Conservation (phyloP, 116 monocot genomes). For the Posidonia oceanica region DNA sequence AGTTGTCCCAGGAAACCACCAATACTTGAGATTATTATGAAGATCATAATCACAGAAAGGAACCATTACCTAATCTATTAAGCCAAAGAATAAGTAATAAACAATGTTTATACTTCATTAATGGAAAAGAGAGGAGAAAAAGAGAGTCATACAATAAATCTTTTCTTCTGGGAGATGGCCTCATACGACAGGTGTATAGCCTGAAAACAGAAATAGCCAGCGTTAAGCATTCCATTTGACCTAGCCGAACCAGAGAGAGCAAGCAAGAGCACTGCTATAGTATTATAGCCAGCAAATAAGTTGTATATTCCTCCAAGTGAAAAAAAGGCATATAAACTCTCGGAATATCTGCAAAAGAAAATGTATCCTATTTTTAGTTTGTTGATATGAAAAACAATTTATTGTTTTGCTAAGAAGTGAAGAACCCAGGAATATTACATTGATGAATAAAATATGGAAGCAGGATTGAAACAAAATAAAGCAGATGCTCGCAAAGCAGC, state of each 20-base stretch:
- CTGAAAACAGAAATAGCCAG: conserved; percentile 86
- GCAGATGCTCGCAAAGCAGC: conserved; percentile 43
- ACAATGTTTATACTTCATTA: no score
- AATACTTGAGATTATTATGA: no score
- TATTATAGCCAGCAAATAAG: conserved; percentile 61
- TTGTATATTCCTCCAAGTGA: conserved; percentile 76
- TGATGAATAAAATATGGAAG: conserved; percentile 94
- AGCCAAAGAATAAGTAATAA: no score
- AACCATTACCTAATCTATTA: no score
- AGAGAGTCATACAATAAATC: conserved; percentile 22
- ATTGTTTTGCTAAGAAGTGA: no score
- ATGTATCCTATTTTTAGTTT: neutral
- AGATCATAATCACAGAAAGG: no score
- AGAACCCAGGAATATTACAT: conserved; percentile 29
- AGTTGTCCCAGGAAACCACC: no score
- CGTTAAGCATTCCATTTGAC: conserved; percentile 89
- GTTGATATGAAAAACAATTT: no score
- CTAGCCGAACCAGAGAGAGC: conserved; percentile 66
- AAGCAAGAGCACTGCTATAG: conserved; percentile 50
- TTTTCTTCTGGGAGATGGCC: conserved; percentile 32
- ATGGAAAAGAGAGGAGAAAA: neutral
- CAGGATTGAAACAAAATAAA: conserved; percentile 89
- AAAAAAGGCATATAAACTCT: conserved; percentile 81
- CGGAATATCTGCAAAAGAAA: conserved; percentile 57
- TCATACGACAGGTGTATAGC: conserved; percentile 38